phyloP scores from a whole-genome alignment of 2,329 filamentous ascomycete species.

The Botrytis sinoallii region DNA sequence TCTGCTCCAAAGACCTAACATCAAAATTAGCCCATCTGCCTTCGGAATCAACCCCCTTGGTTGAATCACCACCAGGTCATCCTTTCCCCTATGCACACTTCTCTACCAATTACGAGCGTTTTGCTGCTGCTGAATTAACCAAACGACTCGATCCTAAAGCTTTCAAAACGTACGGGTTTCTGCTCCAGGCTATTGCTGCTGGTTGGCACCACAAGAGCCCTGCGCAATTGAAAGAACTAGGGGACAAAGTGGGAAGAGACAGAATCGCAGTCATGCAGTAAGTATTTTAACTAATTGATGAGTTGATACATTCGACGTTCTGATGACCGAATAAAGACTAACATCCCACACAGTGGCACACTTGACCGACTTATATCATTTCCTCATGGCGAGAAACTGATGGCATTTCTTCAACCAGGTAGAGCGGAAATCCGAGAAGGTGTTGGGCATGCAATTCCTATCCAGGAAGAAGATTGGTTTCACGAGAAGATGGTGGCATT shows the following conservation, averaged over 20 bases:
- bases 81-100: constrained; percentile 52
- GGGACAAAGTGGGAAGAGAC: constrained; percentile 65
- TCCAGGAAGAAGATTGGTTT: constrained; percentile 70
- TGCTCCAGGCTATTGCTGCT: constrained; percentile 74
- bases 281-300: neutral
- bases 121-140: constrained; percentile 72
- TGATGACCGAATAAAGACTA: neutral
- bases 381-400: constrained; percentile 66
- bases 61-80: constrained; percentile 37
- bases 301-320: neutral
- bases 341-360: constrained; percentile 47
- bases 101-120: constrained; percentile 75
- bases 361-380: constrained; percentile 75
- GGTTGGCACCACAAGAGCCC: constrained; percentile 75
- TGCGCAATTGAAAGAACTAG: constrained; percentile 63
- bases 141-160: constrained; percentile 61
- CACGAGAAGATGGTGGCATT: constrained; percentile 44
- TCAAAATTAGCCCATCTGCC: constrained; percentile 41
- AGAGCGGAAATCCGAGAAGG: constrained; percentile 63
- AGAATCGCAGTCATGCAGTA: constrained; percentile 71
- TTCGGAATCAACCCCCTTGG: constrained; percentile 42
- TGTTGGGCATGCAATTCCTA: constrained; percentile 70
- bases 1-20: neutral
- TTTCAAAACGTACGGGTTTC: constrained; percentile 66
- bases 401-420: constrained; percentile 60